These are phyloP conservation scores for Cryptococcus maquisensis DNA, from an alignment of 1,284 basidiomycete species.

Conservation along the genomic window DNA sequence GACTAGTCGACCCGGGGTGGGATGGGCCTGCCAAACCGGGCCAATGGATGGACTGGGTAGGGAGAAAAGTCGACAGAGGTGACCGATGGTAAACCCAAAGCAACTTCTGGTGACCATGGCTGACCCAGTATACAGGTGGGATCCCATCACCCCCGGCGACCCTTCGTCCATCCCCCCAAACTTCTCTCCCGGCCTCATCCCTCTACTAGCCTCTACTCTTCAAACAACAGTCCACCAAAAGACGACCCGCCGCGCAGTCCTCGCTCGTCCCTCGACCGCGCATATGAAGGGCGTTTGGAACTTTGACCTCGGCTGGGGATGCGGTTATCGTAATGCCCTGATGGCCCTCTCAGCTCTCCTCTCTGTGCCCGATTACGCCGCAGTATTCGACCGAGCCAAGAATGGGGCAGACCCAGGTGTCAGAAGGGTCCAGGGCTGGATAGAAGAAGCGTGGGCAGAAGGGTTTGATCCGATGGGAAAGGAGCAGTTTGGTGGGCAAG, in stretches of 20 bases:
- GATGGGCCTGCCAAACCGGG: conserved; percentile 36
- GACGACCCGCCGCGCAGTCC: conserved; percentile 57
- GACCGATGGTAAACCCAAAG: conserved; percentile 33
- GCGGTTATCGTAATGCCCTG: conserved; percentile 71
- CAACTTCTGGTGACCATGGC: background rate
- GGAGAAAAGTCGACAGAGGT: conserved; percentile 22
- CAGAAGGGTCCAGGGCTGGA: conserved; percentile 66
- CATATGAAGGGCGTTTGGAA: conserved; percentile 62
- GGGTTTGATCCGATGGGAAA: conserved; percentile 71
- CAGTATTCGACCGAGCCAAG: conserved; percentile 18
- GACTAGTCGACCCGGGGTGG: conserved; percentile 23
- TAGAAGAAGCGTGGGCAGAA: conserved; percentile 71
- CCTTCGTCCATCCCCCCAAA: background rate
- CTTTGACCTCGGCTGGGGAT: conserved; percentile 57
- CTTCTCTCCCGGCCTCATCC: conserved; percentile 56
- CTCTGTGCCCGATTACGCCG: conserved; percentile 25
- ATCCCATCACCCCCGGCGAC: conserved; percentile 14
- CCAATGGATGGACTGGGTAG: conserved; percentile 24
- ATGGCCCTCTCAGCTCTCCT: conserved; percentile 73
- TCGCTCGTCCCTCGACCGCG: conserved; percentile 60
- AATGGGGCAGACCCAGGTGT: conserved; percentile 61
- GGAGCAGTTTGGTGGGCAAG: conserved; percentile 55
- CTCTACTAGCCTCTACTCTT: conserved; percentile 59
- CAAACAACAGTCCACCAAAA: conserved; percentile 55
- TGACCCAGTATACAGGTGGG: conserved; percentile 34